Evolutionary conservation across 164 flowering plant genomes (phyloP).

Genomic region (Nymphaea thermarum): DNA sequence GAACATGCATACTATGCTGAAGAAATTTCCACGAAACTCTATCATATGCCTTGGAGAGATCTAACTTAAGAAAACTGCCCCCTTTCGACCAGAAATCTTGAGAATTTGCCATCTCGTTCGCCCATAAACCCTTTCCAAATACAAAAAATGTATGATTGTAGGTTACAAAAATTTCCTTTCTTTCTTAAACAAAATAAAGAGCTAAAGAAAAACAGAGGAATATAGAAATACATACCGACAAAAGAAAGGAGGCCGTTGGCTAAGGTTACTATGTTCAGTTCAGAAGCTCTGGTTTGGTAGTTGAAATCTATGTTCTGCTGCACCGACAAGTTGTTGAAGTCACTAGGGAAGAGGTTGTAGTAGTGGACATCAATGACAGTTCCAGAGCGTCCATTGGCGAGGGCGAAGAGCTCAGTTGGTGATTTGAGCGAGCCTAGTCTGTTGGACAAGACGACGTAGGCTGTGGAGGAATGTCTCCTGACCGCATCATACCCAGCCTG

Average conservation of each 20-base stretch:
- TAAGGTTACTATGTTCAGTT: slow-evolving; percentile 25
- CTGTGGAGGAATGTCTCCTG: slow-evolving; percentile 33
- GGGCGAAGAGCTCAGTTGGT: slow-evolving; percentile 40
- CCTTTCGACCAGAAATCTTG: no score
- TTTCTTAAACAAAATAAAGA: background rate
- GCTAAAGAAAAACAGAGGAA: background rate
- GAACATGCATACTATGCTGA: no score
- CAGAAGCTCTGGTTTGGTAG: slow-evolving; percentile 21
- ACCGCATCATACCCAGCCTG: slow-evolving; percentile 47
- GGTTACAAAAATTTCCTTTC: no score
- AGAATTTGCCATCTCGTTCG: no score
- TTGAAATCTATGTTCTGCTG: slow-evolving; percentile 53
- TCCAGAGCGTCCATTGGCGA: slow-evolving; percentile 24
- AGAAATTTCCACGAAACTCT: no score
- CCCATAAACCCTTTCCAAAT: no score
- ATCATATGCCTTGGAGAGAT: no score
- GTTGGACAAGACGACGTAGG: slow-evolving; percentile 29
- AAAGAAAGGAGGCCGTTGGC: slow-evolving; percentile 53
- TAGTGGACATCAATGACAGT: slow-evolving; percentile 55
- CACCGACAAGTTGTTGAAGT: slow-evolving; percentile 27
- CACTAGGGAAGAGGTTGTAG: slow-evolving; percentile 32
- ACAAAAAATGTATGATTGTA: no score
- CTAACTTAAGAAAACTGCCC: no score
- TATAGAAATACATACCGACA: slow-evolving; percentile 29
- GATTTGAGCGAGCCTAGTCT: background rate